These are phyloP conservation scores for Venustampulla echinocandica DNA, from an alignment of 495 filamentous ascomycete genomes.

Conservation along the genomic window DNA sequence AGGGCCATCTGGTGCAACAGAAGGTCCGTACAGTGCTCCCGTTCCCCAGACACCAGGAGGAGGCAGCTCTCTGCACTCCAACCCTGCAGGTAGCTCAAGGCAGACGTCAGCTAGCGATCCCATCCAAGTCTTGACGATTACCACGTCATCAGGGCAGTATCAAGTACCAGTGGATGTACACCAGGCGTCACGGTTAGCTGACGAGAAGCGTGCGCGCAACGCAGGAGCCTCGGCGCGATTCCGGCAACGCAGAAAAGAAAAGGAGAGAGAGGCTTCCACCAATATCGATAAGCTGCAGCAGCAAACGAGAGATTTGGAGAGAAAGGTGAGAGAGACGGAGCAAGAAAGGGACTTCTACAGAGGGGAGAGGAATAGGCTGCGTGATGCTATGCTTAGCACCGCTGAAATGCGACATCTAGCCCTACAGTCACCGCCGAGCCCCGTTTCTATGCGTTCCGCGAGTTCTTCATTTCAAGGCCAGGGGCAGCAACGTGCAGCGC, in stretches of 20 bases:
- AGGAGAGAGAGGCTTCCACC: slow-evolving; percentile 66
- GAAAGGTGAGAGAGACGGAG: slow-evolving; percentile 39
- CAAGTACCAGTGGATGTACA: slow-evolving; percentile 24
- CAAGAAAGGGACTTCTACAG: slow-evolving; percentile 48
- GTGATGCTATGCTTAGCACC: slow-evolving; percentile 50
- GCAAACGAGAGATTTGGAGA: slow-evolving; percentile 51
- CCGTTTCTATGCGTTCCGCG: slow-evolving; percentile 17
- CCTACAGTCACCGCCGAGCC: slow-evolving; percentile 40
- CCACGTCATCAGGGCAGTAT: slow-evolving; percentile 18
- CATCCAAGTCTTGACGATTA: slow-evolving; percentile 23
- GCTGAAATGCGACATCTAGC: slow-evolving; percentile 41
- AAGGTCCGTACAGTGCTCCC: slow-evolving; percentile 25
- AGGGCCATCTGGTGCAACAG: slow-evolving; percentile 20
- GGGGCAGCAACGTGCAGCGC: slow-evolving; percentile 2
- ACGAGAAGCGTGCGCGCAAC: slow-evolving; percentile 89
- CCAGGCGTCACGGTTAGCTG: slow-evolving; percentile 32
- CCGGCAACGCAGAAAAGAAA: slow-evolving; percentile 79
- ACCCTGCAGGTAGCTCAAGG: slow-evolving; percentile 19
- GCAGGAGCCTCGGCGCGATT: slow-evolving; percentile 89
- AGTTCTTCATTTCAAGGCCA: slow-evolving; percentile 9
- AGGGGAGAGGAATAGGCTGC: slow-evolving; percentile 55
- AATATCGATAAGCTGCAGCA: slow-evolving; percentile 57
- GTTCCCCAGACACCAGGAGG: slow-evolving; percentile 12
- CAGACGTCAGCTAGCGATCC: slow-evolving; percentile 24
- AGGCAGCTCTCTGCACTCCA: slow-evolving; percentile 17